Evolutionary conservation across 331 rosid genomes (phyloP), one percentile per base, ranked within the genome.

Genomic region (Saraca asoca): DNA sequence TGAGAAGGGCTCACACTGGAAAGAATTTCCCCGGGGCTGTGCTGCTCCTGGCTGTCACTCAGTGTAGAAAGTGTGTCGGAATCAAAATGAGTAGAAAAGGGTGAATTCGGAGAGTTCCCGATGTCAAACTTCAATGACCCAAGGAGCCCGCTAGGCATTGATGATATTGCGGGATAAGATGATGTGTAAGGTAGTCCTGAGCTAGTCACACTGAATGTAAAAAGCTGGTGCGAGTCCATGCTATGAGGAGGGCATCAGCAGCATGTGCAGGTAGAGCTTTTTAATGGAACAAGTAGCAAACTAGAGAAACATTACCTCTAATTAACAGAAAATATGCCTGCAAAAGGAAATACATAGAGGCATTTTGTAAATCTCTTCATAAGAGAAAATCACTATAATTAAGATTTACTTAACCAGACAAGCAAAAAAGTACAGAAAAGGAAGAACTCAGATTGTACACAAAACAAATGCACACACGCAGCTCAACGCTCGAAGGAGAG

Each of bases 171-270:
- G 53, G 87, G 78, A 75, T 76, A 77, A 53, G 91, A 77, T 55
- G 89, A 37, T 68, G 83, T 70, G 80, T 70, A 81, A 17, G 93
- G 83, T 18, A 82, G 31, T 54, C 83, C 83, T 10, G 95, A 75
- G 74, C 79, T 70, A 62, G 81, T 71, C 15, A 79, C 76, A 46
- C 81, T 68, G 58, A 66, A 82, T 60, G 83, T 68, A 73, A 84
- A 78, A 55, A 85, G 75, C 59, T 81, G 90, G 70, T 73, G 95
- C 0, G 89, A 92, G 71, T 90, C 98, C 97, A 93, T 90, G 10
- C 75, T 92, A 69, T 44, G 69, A 66, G 49, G 66, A 75, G 70
- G 67, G 75, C 92, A 80, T 88, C 77, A 62, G 78, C 78, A 64
- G 70, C 56, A 55, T 35, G 45, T 55, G 48, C 4, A 33, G 70